These are phyloP conservation scores for Xylariales sp. DNA, from an alignment of 2,329 filamentous ascomycete species.

Conservation along the genomic window DNA sequence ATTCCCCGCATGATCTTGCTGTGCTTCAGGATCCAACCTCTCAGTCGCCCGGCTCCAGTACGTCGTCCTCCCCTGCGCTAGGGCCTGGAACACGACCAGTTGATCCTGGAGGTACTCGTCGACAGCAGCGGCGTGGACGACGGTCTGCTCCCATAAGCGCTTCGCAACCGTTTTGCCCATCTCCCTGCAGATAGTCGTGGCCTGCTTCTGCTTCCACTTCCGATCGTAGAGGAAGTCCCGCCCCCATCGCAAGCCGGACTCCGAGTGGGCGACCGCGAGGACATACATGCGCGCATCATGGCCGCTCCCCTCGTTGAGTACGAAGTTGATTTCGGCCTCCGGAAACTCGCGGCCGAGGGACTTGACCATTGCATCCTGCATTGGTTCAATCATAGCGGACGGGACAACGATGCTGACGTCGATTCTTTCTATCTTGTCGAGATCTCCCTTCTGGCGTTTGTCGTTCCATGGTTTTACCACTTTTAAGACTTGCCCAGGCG, in stretches of 20 bases:
- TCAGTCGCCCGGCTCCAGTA: constrained; percentile 51
- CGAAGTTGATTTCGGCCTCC: constrained; percentile 57
- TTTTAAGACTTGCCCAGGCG: constrained; percentile 52
- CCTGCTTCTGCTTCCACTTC: constrained; percentile 56
- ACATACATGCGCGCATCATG: constrained; percentile 65
- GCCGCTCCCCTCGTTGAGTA: constrained; percentile 62
- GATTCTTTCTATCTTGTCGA: constrained; percentile 55
- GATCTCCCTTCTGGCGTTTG: constrained; percentile 40
- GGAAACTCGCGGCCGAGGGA: constrained; percentile 59
- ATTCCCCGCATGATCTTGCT: constrained; percentile 41
- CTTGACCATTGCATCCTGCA: constrained; percentile 55
- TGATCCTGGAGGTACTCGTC: constrained; percentile 72
- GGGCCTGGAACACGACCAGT: constrained; percentile 68
- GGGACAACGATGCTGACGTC: constrained; percentile 66
- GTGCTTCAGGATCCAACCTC: constrained; percentile 36
- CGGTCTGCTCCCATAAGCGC: constrained; percentile 59
- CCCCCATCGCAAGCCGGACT: constrained; percentile 59
- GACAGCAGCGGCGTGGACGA: constrained; percentile 57
- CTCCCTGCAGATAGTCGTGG: constrained; percentile 51
- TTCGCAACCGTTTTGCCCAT: constrained; percentile 60
- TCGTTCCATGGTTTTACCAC: constrained; percentile 48
- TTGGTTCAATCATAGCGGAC: constrained; percentile 53
- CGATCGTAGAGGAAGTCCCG: constrained; percentile 58
- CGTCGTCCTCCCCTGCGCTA: constrained; percentile 64
- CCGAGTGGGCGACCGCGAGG: constrained; percentile 66